Evolutionary conservation across 495 filamentous ascomycete genomes (phyloP).

Genomic region (Aspergillus sclerotioniger): DNA sequence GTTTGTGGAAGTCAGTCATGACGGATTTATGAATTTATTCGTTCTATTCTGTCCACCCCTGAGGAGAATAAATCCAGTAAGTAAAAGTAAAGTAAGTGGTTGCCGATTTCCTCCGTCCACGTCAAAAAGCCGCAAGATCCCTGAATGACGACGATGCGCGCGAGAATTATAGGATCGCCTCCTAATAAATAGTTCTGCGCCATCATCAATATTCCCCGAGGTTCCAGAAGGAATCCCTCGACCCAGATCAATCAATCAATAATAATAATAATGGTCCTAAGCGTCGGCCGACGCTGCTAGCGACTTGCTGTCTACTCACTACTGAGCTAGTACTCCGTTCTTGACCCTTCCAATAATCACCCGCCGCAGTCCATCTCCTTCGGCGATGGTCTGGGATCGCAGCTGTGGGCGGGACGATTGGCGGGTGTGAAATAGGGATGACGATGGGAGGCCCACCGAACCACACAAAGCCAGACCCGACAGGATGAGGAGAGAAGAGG

Average conservation of each 20-base stretch:
- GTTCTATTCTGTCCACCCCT: no score
- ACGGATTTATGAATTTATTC: no score
- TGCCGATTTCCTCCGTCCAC: no score
- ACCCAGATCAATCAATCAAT: constrained; percentile 4
- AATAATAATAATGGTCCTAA: not conserved
- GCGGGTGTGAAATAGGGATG: constrained; percentile 43
- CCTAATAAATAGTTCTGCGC: not conserved
- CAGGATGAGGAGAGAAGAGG: not conserved
- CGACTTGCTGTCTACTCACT: no score
- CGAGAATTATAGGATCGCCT: constrained; percentile 3
- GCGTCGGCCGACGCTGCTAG: no score
- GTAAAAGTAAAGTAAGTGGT: no score
- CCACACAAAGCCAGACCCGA: constrained; percentile 44
- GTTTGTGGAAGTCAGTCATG: no score
- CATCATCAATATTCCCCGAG: not conserved
- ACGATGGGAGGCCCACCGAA: constrained; percentile 48
- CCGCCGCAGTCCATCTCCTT: constrained; percentile 20
- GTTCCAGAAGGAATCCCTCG: constrained; percentile 2
- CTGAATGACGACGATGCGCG: not conserved
- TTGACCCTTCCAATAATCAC: not conserved
- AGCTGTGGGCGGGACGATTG: constrained; percentile 35
- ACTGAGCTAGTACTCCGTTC: not conserved
- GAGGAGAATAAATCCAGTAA: no score
- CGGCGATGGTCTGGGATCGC: constrained; percentile 20
- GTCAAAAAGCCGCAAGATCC: not conserved